These are phyloP conservation scores for Vitis amurensis DNA, from an alignment of 164 flowering plant species.

Conservation along the genomic window DNA sequence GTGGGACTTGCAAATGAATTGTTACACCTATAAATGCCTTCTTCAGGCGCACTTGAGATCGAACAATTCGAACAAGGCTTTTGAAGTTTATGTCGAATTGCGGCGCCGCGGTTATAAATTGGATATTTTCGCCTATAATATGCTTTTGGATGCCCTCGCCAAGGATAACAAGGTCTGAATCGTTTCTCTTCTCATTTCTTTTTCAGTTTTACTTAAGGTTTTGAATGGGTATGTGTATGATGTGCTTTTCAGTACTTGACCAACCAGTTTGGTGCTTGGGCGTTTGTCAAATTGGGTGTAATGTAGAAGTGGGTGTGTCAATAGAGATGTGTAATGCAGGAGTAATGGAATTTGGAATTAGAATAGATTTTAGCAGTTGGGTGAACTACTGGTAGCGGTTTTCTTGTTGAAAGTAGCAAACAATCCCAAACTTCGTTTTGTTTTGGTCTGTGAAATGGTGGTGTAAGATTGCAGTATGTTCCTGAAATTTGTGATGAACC, in stretches of 20 bases:
- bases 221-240: neutral
- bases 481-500: too few relatives aligned
- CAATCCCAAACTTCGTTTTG: too few relatives aligned
- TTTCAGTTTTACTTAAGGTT: neutral
- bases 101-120: conserved; percentile 52
- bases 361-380: too few relatives aligned
- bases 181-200: neutral
- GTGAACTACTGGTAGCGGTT: too few relatives aligned
- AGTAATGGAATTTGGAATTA: neutral
- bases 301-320: neutral
- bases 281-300: neutral
- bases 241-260: too few relatives aligned
- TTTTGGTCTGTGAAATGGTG: too few relatives aligned
- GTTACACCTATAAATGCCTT: conserved; percentile 79
- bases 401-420: too few relatives aligned
- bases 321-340: neutral
- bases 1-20: conserved; percentile 70
- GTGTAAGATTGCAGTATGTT: too few relatives aligned
- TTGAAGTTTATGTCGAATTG: conserved; percentile 53
- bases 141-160: conserved; percentile 78
- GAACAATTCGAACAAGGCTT: conserved; percentile 41
- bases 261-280: too few relatives aligned
- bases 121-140: conserved; percentile 77
- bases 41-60: conserved; percentile 67
- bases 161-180: conserved; percentile 63